Percentiles rank a stretch among this genome's conserved stretches.
These are phyloP conservation scores for Phytophthora uliginosa DNA, from an alignment of 352 stramenopile genomes.

Conservation along the genomic window DNA sequence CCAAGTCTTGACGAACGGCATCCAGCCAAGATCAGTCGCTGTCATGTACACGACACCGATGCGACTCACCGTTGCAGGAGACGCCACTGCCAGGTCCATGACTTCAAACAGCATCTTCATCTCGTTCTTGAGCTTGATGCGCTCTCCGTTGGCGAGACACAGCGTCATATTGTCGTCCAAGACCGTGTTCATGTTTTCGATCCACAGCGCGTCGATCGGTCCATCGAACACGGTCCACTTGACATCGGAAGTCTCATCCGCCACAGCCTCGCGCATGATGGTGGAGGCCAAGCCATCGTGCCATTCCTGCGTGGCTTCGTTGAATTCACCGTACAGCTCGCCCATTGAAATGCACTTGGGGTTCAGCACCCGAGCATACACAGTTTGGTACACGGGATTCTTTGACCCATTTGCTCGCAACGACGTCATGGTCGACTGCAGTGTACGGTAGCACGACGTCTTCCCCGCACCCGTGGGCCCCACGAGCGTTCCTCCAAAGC, in stretches of 20 bases:
- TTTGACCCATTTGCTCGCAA: constrained; percentile 63
- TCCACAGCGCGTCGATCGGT: constrained; percentile 96
- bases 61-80: constrained; percentile 89
- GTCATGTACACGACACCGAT: constrained; percentile 88
- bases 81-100: constrained; percentile 94
- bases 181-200: constrained; percentile 98
- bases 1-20: constrained; percentile 93
- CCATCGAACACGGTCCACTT: constrained; percentile 96
- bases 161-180: constrained; percentile 97
- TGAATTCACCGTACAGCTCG: constrained; percentile 90
- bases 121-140: constrained; percentile 89
- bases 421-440: constrained; percentile 90
- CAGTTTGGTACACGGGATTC: constrained; percentile 88
- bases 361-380: constrained; percentile 81
- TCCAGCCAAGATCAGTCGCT: constrained; percentile 89
- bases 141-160: constrained; percentile 94
- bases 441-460: constrained; percentile 90
- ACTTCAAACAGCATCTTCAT: constrained; percentile 97
- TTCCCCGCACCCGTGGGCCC: constrained; percentile 89
- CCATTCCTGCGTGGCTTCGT: constrained; percentile 93
- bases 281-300: constrained; percentile 86
- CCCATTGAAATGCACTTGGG: constrained; percentile 90
- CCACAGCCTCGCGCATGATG: constrained; percentile 83
- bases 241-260: constrained; percentile 66
- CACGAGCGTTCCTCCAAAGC: constrained; percentile 93